These are phyloP conservation scores for Yamadazyma insecticola DNA, from an alignment of 805 yeast genomes.

Conservation along the genomic window DNA sequence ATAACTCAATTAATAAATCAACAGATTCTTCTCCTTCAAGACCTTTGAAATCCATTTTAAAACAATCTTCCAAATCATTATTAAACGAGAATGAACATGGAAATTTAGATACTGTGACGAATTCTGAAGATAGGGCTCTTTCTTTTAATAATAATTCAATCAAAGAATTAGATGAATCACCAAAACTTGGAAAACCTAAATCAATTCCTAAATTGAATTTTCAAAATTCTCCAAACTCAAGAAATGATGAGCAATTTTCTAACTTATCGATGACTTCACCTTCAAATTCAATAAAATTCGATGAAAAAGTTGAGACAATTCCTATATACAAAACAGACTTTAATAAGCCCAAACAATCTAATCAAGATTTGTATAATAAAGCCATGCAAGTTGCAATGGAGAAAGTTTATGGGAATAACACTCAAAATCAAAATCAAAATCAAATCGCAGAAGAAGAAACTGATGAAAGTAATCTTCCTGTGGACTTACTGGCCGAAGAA, in stretches of 20 bases:
- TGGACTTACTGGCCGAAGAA: too few relatives aligned
- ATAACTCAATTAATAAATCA: slow-evolving; percentile 5
- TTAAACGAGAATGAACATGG: slow-evolving; percentile 4
- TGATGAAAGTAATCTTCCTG: too few relatives aligned
- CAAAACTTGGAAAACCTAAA: slow-evolving; percentile 9
- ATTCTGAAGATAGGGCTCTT: too few relatives aligned
- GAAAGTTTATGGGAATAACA: slow-evolving; percentile 47
- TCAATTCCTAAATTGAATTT: neutral
- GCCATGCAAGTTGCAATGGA: slow-evolving; percentile 55
- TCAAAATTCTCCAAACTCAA: slow-evolving; percentile 1
- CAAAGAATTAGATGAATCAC: slow-evolving; percentile 7
- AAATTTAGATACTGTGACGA: neutral
- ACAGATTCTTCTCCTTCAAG: slow-evolving; percentile 15
- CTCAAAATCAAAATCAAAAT: neutral
- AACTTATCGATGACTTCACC: slow-evolving; percentile 18
- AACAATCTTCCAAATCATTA: slow-evolving; percentile 15
- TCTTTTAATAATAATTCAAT: too few relatives aligned
- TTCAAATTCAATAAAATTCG: slow-evolving; percentile 31
- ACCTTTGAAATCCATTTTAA: slow-evolving; percentile 34
- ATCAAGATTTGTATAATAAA: slow-evolving; percentile 49
- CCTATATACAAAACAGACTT: slow-evolving; percentile 15
- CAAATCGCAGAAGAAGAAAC: neutral
- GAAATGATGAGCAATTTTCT: too few relatives aligned
- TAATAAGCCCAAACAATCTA: slow-evolving; percentile 4
- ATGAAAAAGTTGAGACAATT: slow-evolving; percentile 34